Evolutionary conservation across 2,329 filamentous ascomycete species (phyloP), one percentile per base, ranked within the genome.

Genomic region (Neofusicoccum ribis): DNA sequence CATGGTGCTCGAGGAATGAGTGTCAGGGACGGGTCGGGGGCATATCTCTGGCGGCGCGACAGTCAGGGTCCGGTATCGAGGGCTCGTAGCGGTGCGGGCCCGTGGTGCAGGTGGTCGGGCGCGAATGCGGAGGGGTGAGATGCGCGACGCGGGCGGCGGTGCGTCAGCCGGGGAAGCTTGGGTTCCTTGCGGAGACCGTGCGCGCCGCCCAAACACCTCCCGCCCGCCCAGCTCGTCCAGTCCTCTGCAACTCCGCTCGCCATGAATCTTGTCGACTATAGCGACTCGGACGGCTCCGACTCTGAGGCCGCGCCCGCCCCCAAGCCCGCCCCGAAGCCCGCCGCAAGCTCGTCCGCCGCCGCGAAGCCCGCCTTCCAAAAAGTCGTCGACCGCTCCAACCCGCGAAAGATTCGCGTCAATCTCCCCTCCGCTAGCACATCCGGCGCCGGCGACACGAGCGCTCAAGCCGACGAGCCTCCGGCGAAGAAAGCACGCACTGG

Each of bases 181-280:
- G 49, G n/a, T 46, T 59, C 39, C 54, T 59, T 34, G 47, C 47
- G 37, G 47, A 34, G 34, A 61, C 31, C 37, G 14, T 34, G 12
- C 17, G 20, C 51, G 37, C 37, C 27, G 49, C 46, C 61, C 17
- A 6, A n/a, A 36, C 39, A 3, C 62, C 50, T 20, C 23, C 41
- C 23, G 12, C 37, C n/a, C 23, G 2, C 11, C 44, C 44, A 37
- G n/a, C 63, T 12, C 6, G 20, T 9, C 64, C 15, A 20, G 65
- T 46, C 66, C 64, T 23, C 34, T 12, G 20, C 68, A 78, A 5
- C 41, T 5, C 34, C 9, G 5, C 15, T n/a, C 43, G 27, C 54
- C 44, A 95, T 95, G 91, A 89, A 86, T 14, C 82, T 96, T 36
- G 91, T 95, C 69, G 88, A 90, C 67, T 96, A 96, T 72, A 93